These are phyloP conservation scores for Apiospora pterosperma DNA, from an alignment of 2,329 filamentous ascomycete genomes.

Conservation along the genomic window DNA sequence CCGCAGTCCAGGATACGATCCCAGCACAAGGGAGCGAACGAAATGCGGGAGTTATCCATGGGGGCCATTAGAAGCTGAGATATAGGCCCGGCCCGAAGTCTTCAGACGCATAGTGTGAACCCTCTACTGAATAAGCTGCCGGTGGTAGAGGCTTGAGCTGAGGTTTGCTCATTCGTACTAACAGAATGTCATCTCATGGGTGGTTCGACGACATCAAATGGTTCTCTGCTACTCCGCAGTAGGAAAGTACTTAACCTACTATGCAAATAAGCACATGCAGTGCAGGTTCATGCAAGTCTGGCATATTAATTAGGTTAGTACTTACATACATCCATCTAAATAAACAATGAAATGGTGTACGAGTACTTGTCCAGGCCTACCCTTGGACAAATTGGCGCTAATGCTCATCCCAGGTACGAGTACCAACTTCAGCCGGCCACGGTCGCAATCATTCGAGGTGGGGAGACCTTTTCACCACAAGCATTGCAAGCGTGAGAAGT, in stretches of 20 bases:
- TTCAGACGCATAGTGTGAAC: neutral
- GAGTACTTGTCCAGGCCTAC: neutral
- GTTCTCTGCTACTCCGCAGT: neutral
- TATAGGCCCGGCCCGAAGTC: neutral
- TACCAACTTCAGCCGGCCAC: neutral
- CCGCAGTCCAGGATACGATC: neutral
- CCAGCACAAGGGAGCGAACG: neutral
- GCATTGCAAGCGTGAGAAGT: neutral
- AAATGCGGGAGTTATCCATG: neutral
- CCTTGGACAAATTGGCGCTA: neutral
- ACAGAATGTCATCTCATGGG: neutral
- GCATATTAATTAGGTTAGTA: neutral
- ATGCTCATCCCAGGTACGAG: neutral
- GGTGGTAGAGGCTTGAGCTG: neutral
- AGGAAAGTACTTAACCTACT: no score
- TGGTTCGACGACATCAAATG: neutral
- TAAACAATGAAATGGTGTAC: neutral
- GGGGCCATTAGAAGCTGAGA: neutral
- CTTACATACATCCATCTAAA: neutral
- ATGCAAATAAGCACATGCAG: no score
- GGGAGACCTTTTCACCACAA: neutral
- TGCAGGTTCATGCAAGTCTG: neutral
- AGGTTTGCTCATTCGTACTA: neutral
- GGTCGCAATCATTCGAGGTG: neutral
- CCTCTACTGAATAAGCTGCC: neutral